These are phyloP conservation scores for Kappamyces sp. DNA, from an alignment of 192 early-diverging fungal species.

Conservation along the genomic window DNA sequence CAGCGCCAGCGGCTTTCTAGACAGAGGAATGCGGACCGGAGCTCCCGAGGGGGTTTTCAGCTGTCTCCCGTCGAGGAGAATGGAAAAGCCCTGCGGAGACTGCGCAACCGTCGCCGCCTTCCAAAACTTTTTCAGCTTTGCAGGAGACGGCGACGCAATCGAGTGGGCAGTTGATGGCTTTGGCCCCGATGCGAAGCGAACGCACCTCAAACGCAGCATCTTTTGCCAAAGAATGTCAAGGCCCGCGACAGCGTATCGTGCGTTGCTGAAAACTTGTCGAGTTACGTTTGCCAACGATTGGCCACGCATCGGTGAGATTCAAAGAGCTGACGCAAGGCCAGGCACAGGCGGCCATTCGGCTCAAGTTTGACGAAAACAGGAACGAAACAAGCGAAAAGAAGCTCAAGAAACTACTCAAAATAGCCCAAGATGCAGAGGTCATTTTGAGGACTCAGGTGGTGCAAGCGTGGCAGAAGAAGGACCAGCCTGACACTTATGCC, in stretches of 20 bases:
- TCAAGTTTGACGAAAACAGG: conserved; percentile 7
- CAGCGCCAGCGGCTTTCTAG: conserved; percentile 63
- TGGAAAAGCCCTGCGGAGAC: conserved; percentile 32
- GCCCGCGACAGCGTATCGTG: neutral
- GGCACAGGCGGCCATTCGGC: too few relatives aligned
- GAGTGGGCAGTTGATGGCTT: conserved; percentile 2
- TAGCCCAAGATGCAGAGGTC: conserved; percentile 3
- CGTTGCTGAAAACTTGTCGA: neutral
- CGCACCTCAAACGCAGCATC: neutral
- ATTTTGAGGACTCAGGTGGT: conserved; percentile 7
- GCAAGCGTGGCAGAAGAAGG: neutral
- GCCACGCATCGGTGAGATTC: neutral
- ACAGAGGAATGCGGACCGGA: conserved; percentile 51
- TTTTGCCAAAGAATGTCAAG: conserved; percentile 7
- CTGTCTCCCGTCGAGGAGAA: conserved; percentile 71
- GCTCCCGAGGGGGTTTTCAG: conserved; percentile 80
- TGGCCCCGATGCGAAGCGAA: neutral
- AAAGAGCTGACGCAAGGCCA: neutral
- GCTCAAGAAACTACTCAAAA: conserved; percentile 5
- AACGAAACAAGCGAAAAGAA: neutral
- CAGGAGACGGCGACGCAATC: conserved; percentile 10
- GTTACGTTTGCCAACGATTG: conserved; percentile 10
- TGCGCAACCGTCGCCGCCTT: conserved; percentile 1
- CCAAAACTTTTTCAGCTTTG: conserved; percentile 12
- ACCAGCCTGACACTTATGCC: neutral